Percentiles rank a stretch among this genome's conserved stretches.
phyloP scores from a whole-genome alignment of 2,329 filamentous ascomycete species.

The Balansia obtecta region DNA sequence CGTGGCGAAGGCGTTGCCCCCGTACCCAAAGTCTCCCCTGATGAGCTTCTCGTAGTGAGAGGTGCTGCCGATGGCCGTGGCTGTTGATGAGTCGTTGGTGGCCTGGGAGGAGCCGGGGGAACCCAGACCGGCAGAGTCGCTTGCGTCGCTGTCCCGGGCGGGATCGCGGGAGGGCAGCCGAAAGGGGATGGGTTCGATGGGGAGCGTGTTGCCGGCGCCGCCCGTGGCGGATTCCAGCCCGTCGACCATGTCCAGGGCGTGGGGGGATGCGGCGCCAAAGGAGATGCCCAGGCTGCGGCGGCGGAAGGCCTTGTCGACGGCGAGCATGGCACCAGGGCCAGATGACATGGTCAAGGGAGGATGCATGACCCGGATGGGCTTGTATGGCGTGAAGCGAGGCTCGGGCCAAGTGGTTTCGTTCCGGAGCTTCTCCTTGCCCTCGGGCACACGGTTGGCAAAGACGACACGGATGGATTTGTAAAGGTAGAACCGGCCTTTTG shows the following conservation, averaged over 20 bases:
- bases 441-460: constrained; percentile 91
- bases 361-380: constrained; percentile 46
- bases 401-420: constrained; percentile 87
- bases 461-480: constrained; percentile 90
- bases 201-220: constrained; percentile 19
- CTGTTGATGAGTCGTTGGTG: constrained; percentile 20
- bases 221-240: constrained; percentile 7
- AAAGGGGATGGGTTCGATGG: constrained; percentile 41
- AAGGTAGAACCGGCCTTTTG: constrained; percentile 72
- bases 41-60: constrained; percentile 52
- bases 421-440: constrained; percentile 82
- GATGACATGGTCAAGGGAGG: constrained; percentile 23
- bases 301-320: constrained; percentile 46
- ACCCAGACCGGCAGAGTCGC: constrained; percentile 14
- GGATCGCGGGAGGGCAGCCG: constrained; percentile 21
- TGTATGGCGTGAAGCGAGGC: constrained; percentile 76
- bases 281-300: constrained; percentile 43
- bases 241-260: constrained; percentile 24
- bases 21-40: constrained; percentile 52
- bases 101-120: constrained; percentile 17
- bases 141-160: constrained; percentile 20
- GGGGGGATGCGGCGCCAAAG: constrained; percentile 17
- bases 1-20: constrained; percentile 37
- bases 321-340: constrained; percentile 35
- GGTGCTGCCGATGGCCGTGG: constrained; percentile 12